These are phyloP conservation scores for Glarea lozoyensis DNA, from an alignment of 495 filamentous ascomycete species.

Conservation along the genomic window DNA sequence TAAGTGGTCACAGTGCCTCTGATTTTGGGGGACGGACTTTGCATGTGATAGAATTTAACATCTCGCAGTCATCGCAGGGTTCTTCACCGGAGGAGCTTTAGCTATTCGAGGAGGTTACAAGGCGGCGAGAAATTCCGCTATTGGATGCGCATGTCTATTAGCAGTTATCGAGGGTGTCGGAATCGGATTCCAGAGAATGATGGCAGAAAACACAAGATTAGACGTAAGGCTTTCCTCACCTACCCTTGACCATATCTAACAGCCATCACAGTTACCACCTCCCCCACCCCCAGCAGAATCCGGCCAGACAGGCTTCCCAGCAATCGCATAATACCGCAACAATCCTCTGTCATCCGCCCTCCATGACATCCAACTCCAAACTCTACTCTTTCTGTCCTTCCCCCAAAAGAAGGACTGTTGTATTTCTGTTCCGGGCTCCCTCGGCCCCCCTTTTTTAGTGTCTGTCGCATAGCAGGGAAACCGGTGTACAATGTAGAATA, in stretches of 20 bases:
- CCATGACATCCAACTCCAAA: slow-evolving; percentile 6
- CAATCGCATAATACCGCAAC: slow-evolving; percentile 11
- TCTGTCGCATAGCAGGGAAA: too few species aligned
- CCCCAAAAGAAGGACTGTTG: slow-evolving; percentile 18
- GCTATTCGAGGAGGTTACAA: slow-evolving; percentile 84
- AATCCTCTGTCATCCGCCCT: slow-evolving; percentile 6
- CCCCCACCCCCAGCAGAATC: slow-evolving; percentile 18
- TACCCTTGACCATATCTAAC: slow-evolving; percentile 2
- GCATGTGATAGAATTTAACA: too few species aligned
- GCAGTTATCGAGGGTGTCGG: slow-evolving; percentile 97
- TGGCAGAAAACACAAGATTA: slow-evolving; percentile 82
- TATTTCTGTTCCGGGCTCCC: slow-evolving; percentile 16
- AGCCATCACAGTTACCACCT: slow-evolving; percentile 20
- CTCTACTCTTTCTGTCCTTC: slow-evolving; percentile 20
- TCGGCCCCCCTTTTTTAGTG: too few species aligned
- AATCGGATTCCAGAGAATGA: slow-evolving; percentile 93
- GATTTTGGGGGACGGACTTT: too few species aligned
- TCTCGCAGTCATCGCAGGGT: slow-evolving; percentile 68
- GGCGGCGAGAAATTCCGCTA: slow-evolving; percentile 86
- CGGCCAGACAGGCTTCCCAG: slow-evolving; percentile 19
- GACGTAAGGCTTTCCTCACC: slow-evolving; percentile 32
- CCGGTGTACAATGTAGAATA: too few species aligned
- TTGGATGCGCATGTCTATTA: slow-evolving; percentile 86
- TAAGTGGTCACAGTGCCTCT: slow-evolving; percentile 43
- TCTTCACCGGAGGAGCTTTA: slow-evolving; percentile 90